These are phyloP conservation scores for Ballota nigra DNA, from an alignment of 257 asterid genomes.

Conservation along the genomic window DNA sequence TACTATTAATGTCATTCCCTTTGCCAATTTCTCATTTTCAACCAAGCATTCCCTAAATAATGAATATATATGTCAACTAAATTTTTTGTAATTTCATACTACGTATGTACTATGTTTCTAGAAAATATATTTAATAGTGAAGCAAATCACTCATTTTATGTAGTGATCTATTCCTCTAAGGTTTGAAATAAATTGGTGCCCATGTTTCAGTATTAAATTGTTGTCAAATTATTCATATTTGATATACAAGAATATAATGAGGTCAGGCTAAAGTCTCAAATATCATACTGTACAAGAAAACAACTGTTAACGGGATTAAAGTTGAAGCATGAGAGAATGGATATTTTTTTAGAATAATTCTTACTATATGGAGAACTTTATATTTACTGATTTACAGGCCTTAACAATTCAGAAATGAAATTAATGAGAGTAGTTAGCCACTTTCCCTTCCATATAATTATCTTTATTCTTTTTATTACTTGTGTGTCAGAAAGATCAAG, in stretches of 20 bases:
- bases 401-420: too few species aligned
- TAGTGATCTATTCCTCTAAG: neutral
- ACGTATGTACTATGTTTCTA: neutral
- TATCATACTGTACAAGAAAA: neutral
- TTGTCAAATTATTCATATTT: neutral
- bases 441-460: neutral
- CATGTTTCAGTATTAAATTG: neutral
- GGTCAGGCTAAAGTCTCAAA: neutral
- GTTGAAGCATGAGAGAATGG: neutral
- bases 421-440: neutral
- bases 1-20: neutral
- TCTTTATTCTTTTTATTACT: too few species aligned
- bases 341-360: neutral
- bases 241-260: neutral
- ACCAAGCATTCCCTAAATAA: neutral
- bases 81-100: neutral
- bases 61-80: neutral
- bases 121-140: neutral
- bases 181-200: neutral
- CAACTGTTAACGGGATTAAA: neutral
- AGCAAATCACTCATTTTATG: neutral
- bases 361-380: neutral
- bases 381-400: neutral
- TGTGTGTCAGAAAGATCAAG: neutral
- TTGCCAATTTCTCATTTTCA: neutral